Base-by-base conservation (phyloP, 2,329 filamentous ascomycete genomes). In the Penicillium digitatum region DNA sequence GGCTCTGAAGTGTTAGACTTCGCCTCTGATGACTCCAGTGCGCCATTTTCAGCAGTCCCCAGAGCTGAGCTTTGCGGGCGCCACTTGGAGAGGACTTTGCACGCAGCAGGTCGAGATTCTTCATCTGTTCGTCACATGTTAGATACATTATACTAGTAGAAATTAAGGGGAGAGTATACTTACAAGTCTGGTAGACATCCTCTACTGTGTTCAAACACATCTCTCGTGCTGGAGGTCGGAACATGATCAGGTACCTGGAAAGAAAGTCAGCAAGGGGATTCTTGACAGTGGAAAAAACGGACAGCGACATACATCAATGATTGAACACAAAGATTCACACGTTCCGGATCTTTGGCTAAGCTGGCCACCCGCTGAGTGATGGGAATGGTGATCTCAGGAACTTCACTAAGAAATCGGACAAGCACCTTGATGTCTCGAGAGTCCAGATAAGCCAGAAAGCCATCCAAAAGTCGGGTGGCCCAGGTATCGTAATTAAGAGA, bases 381-480 rank as follows among this genome's bases (percentile, higher is more conserved):
- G 11, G 82, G 80, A 32, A 78, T 73, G 57, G 86, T 90, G 32
- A 99, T 79, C 39, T 88, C 86, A 0, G 94, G 94, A 32, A 99
- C 86, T 72, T 99, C 94, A 47, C 90, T 92, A 42, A 99, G 76
- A 69, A 97, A 95, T 34, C 94, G 85, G 27, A 95, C 92, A 53
- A 99, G 78, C 22, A 95, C 83, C 72, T 94, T 93, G 43, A 65
- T 70, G 70, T 99, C 94, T 57, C 90, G 88, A 2, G 87, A 83
- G 68, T 96, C 91, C n/a, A 97, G 79, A 71, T 96, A 97, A 4
- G 90, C 89, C 32, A 95, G 75, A 65, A 99, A 90, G 1, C 89
- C 89, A 68, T 96, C 91, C 18, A 99, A 80, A n/a, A 97, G 80
- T 56, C 86, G 87, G 58, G 92, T 74, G 2, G 86, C 85, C 82